Conservation (phyloP, 2,329 filamentous ascomycete genomes). For the Westerdykella sp. region DNA sequence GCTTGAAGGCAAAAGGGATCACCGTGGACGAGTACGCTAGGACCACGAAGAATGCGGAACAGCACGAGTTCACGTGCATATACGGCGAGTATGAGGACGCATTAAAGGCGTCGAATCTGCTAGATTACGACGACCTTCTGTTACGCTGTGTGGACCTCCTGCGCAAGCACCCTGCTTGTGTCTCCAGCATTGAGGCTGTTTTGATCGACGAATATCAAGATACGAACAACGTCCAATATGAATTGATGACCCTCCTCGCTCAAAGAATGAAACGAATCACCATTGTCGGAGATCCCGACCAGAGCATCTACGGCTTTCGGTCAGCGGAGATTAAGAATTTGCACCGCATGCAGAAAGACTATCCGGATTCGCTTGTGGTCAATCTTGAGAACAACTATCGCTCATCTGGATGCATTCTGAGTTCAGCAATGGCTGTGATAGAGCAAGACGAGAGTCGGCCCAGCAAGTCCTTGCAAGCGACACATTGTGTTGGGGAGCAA, state of each 20-base stretch:
- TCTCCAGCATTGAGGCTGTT: conserved; percentile 83
- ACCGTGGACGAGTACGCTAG: conserved; percentile 40
- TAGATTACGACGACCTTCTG: conserved; percentile 93
- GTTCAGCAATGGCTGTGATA: conserved; percentile 75
- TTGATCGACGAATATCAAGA: conserved; percentile 98
- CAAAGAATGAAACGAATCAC: conserved; percentile 70
- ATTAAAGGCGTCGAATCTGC: conserved; percentile 67
- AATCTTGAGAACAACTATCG: conserved; percentile 92
- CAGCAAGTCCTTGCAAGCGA: conserved; percentile 70
- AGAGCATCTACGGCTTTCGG: conserved; percentile 95
- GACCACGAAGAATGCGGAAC: conserved; percentile 44
- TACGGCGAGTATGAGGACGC: conserved; percentile 74
- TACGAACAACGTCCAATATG: conserved; percentile 91
- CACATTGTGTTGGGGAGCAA: conserved; percentile 70
- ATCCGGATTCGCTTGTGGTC: conserved; percentile 71
- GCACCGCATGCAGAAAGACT: conserved; percentile 68
- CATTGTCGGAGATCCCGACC: conserved; percentile 92
- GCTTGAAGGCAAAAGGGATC: conserved; percentile 53
- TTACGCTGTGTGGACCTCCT: conserved; percentile 77
- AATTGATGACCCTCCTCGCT: conserved; percentile 84
- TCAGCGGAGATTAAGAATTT: conserved; percentile 90
- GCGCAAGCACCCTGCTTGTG: conserved; percentile 65
- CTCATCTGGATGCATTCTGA: conserved; percentile 78
- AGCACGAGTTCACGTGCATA: conserved; percentile 59
- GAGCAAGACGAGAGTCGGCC: conserved; percentile 81